Evolutionary conservation across 164 flowering plant species (phyloP).

Genomic region (Berberis vulgaris): DNA sequence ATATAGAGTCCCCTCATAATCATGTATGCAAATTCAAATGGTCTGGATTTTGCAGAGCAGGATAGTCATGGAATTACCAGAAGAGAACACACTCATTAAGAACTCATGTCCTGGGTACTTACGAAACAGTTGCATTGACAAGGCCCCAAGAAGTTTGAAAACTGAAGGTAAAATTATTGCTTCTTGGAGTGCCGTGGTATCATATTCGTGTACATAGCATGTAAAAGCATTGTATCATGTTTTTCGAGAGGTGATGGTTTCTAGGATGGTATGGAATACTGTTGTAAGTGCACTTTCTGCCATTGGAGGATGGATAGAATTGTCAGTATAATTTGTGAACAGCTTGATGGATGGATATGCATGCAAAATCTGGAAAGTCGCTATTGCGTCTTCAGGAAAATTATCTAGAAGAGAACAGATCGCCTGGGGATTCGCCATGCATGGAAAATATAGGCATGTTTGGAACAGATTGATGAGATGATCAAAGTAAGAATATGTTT

Average conservation of each 20-base stretch:
- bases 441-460: slow-evolving; percentile 25
- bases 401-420: slow-evolving; percentile 24
- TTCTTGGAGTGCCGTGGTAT: slow-evolving; percentile 38
- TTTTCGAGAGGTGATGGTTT: slow-evolving; percentile 25
- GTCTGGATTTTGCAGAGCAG: slow-evolving; percentile 15
- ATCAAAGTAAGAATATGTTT: slow-evolving; percentile 17
- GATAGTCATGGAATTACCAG: slow-evolving; percentile 10
- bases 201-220: slow-evolving; percentile 26
- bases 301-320: slow-evolving; percentile 19
- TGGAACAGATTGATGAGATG: slow-evolving; percentile 28
- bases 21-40: slow-evolving; percentile 23
- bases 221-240: slow-evolving; percentile 19
- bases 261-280: slow-evolving; percentile 12
- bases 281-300: slow-evolving; percentile 33
- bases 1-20: slow-evolving; percentile 24
- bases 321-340: slow-evolving; percentile 6
- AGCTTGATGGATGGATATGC: slow-evolving; percentile 57
- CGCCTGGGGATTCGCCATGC: slow-evolving; percentile 37
- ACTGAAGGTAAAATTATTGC: slow-evolving; percentile 25
- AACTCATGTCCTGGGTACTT: slow-evolving; percentile 31
- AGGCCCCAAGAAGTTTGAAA: slow-evolving; percentile 22
- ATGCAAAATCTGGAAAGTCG: slow-evolving; percentile 49
- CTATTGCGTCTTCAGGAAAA: slow-evolving; percentile 16
- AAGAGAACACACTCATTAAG: slow-evolving; percentile 15
- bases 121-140: slow-evolving; percentile 15